Evolutionary conservation across 208 protist genomes (phyloP).

Genomic region (Trypanosoma caninum): DNA sequence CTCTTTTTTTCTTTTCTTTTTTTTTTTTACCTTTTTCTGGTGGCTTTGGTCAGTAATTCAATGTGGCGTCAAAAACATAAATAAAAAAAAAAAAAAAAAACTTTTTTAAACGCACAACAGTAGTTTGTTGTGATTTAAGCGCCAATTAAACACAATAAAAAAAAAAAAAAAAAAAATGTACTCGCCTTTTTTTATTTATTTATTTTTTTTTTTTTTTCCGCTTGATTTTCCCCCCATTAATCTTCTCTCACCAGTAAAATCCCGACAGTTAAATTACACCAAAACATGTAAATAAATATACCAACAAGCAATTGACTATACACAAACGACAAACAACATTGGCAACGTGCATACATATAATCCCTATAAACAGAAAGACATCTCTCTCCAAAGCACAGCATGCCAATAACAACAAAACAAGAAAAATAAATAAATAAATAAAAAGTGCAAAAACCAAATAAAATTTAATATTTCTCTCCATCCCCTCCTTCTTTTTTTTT

Average conservation of each 20-base stretch:
- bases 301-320: no score
- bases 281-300: no score
- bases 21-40: neutral
- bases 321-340: no score
- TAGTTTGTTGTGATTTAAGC: no score
- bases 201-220: neutral
- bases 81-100: neutral
- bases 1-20: neutral
- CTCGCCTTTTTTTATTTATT: neutral
- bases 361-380: neutral
- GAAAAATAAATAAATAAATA: neutral
- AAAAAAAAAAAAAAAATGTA: neutral
- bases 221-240: neutral
- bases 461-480: neutral
- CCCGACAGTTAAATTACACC: no score
- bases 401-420: neutral
- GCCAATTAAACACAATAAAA: neutral
- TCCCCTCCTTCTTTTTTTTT: neutral
- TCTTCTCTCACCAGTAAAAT: neutral
- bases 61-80: no score
- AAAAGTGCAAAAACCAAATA: neutral
- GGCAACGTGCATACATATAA: slow-evolving; percentile 4
- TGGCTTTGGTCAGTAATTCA: no score
- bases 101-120: neutral
- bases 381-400: neutral